These are phyloP conservation scores for Emergomyces pasteurianus DNA, from an alignment of 2,329 filamentous ascomycete species.

Conservation along the genomic window DNA sequence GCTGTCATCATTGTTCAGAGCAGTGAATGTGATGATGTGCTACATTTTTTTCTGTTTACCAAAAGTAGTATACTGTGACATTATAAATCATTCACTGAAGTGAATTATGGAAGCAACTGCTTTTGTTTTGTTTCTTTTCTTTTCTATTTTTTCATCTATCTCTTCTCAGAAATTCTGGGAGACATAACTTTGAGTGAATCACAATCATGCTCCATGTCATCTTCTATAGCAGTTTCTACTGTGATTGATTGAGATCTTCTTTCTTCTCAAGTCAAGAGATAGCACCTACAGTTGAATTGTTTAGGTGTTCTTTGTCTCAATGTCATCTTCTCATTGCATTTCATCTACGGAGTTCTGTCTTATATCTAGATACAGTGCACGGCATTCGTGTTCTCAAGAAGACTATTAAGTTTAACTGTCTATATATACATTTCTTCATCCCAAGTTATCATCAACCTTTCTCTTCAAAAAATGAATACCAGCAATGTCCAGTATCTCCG, in stretches of 20 bases:
- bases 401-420: not conserved
- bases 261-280: not conserved
- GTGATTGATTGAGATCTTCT: not conserved
- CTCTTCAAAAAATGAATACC: not conserved
- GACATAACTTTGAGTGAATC: not conserved
- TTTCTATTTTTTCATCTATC: not conserved
- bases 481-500: not conserved
- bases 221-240: not conserved
- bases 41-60: not conserved
- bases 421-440: not conserved
- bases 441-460: not conserved
- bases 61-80: no score
- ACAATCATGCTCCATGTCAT: not conserved
- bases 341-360: not conserved
- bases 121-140: not conserved
- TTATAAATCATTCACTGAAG: not conserved
- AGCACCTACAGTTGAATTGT: not conserved
- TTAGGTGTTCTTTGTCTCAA: not conserved
- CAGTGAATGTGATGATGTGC: not conserved
- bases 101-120: not conserved
- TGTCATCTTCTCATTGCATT: not conserved
- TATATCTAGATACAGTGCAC: not conserved
- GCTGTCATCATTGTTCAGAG: not conserved
- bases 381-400: not conserved
- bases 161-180: not conserved